Evolutionary conservation across 2,329 filamentous ascomycete species (phyloP), one percentile per base, ranked within the genome.

Genomic region (Chalaropsis thielavioides): DNA sequence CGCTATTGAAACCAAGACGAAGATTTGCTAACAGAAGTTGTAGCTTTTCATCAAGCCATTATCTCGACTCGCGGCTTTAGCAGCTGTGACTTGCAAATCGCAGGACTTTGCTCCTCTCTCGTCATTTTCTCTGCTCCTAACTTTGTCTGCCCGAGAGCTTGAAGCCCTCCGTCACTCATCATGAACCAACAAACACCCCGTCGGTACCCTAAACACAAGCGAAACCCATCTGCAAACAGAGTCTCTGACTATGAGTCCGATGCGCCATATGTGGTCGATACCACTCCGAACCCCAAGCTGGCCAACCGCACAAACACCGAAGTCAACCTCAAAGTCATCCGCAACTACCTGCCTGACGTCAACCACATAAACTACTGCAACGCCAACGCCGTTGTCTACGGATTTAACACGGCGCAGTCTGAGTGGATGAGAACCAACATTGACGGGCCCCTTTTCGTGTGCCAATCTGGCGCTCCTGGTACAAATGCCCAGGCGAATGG

Each of bases 401-500:
- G 82, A 60, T 94, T 95, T 76, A 83, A 81, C 68, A 79, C 83
- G 59, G 75, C 79, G 3, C 80, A 83, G 2, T 78, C 82, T 63
- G 76, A 79, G 67, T 97, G 94, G 94, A 88, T 94, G 72, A 95
- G 95, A 78, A 83, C 83, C 58, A 88, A 86, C 65, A 82, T 92
- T 11, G 92, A 96, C 75, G 94, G 94, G 46, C 89, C 90, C 13
- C 78, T 97, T 69, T 99, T 97, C 74, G 83, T 97, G 5, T 65
- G 66, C 61, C 51, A 54, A 31, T 58, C 62, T 2, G 62, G 51
- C 11, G 38, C 22, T 4, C 54, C 64, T 6, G 61, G 61, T 5
- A 31, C 40, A 6, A 44, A n/a, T n/a, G 24, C 31, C 17, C 61
- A 60, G 22, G n/a, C 60, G 8, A 58, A 51, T 24, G 61, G 63